These are phyloP conservation scores for Tylopilus sp. DNA, from an alignment of 1,284 basidiomycete genomes.

Conservation along the genomic window DNA sequence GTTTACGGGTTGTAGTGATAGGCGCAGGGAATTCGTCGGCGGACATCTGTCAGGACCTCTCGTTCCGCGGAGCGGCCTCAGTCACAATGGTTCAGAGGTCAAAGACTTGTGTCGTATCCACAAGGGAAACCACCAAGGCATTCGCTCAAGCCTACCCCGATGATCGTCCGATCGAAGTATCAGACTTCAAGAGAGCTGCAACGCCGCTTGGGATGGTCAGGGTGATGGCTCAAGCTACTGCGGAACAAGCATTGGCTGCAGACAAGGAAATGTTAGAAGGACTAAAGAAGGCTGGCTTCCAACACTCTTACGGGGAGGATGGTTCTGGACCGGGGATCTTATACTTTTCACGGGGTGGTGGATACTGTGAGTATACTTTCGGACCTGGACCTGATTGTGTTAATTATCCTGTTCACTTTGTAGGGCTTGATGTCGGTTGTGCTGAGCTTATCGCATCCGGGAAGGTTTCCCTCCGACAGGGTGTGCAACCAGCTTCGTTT, in stretches of 20 bases:
- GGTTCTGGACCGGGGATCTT: conserved; percentile 1
- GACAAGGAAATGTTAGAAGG: conserved; percentile 10
- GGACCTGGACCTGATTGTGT: not conserved
- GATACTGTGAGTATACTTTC: conserved; percentile 2
- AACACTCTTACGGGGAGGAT: not conserved
- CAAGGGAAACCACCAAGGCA: not conserved
- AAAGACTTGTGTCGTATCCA: conserved; percentile 7
- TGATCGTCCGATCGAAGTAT: conserved; percentile 3
- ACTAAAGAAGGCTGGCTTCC: conserved; percentile 5
- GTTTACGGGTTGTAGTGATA: conserved; percentile 8
- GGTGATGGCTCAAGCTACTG: not conserved
- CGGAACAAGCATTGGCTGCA: not conserved
- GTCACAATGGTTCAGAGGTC: conserved; percentile 12
- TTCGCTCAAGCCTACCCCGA: conserved; percentile 1
- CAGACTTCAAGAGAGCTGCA: conserved; percentile 8
- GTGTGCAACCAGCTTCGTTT: conserved; percentile 6
- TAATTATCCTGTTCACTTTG: not conserved
- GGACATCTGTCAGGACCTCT: conserved; percentile 11
- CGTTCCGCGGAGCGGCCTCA: conserved; percentile 7
- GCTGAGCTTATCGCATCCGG: conserved; percentile 9
- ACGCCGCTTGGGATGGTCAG: conserved; percentile 2
- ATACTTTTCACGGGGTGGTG: conserved; percentile 6
- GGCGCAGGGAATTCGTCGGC: conserved; percentile 12
- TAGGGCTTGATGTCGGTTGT: conserved; percentile 12
- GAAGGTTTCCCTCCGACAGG: conserved; percentile 1